Base-by-base conservation (phyloP, 2,329 filamentous ascomycete species). In the Triangularia setosa region DNA sequence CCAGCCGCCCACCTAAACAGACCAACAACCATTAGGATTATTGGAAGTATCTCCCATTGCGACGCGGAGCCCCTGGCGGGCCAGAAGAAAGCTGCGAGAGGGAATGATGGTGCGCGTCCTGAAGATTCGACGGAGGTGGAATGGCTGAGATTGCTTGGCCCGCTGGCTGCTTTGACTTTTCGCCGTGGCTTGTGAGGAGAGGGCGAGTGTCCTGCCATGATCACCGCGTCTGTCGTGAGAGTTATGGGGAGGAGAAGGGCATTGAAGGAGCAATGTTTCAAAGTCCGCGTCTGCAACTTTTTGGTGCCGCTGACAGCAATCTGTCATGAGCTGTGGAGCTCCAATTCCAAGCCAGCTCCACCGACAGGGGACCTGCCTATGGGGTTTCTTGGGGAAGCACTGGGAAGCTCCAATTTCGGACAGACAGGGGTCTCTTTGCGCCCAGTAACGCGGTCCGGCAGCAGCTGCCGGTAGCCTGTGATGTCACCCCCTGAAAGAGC, bases 51-150 rank as follows among this genome's bases (percentile, higher is more conserved):
- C 72, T 97, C 87, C 94, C 95, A 98, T 90, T 94, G 90, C 61
- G 93, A 96, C 18, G 87, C 82, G 0, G 90, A 90, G 60, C 89
- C 89, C 68, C 93, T 89, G 23, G 93, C 91, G 59, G 93, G 93
- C 92, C 94, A 97, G 59, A 99, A 85, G 73, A 99, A 94, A n/a
- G 93, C 89, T 1, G 92, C 93, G 23, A 99, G 84, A 48, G 95
- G 94, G 73, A 97, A 98, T 3, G 91, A 87, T 30, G 94, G 94
- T 52, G 80, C 78, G 58, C 83, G 81, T 60, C 52, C 52, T 18
- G 52, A 55, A 4, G 52, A 55, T 16, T 84, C 76, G 62, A 84
- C 76, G 59, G 79, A 74, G 68, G 85, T 83, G 62, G 74, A 69
- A 62, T 77, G 74, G 64, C 63, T 59, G 71, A 58, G 24, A 68